Evolutionary conservation across 805 yeast species (phyloP), one percentile per base, ranked within the genome.

Genomic region (Ogataea nonfermentans): DNA sequence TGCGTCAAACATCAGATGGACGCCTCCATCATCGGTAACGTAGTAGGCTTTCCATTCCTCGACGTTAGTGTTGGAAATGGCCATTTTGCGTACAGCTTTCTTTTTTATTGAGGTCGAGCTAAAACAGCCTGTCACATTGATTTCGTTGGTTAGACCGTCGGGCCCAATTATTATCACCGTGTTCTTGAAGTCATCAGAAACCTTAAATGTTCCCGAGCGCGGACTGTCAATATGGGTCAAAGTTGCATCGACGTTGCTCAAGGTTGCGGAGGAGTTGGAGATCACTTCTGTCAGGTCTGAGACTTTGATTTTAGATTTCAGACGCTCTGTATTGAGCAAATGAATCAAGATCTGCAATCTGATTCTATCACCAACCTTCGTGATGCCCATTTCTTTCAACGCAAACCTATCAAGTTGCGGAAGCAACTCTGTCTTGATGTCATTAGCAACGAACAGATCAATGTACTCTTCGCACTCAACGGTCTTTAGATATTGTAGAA

Each of bases 341-440:
- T 73, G 66, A 3, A 85, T 68, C 14, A 82, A 80, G 11, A 76
- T 66, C 52, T 81, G 77, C 9, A 91, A 61, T 20, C 83, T 68
- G 14, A 91, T 67, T 19, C 96, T 67, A 59, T 93, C 98, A 1
- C 98, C 97, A 11, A 91, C 76, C 48, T 78, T 82, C n/a, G 52
- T 47, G 9, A 91, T 61, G 0, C 96, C 95, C 9, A 93, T 57
- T 41, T 83, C 93, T 33, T 72, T 75, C 40, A 91, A 70, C 1
- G 88, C 76, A 6, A 63, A 68, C 29, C 73, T 68, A 52, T 86
- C 95, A 30, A 81, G 63, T 43, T 78, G 82, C 4, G 77, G 65
- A 6, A 83, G 49, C 6, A 82, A 61, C 37, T 79, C 84, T 15
- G 68, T 65, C 0, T 79, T 70, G 46, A 83, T 73, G 16, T 75